Conservation (phyloP, 176 grass and related monocot genomes). For the Hsuehochloa calcarea region DNA sequence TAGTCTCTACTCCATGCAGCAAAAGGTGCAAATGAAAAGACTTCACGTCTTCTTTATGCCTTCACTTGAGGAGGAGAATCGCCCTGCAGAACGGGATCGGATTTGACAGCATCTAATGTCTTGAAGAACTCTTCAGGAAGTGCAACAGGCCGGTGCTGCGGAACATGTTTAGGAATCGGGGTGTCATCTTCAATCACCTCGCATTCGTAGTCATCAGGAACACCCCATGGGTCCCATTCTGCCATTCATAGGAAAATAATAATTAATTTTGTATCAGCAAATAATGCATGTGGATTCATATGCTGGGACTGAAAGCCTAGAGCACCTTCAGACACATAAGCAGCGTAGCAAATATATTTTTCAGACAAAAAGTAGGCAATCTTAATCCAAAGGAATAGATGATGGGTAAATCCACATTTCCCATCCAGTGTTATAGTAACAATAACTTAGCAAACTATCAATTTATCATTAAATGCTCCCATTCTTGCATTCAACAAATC, state of each 20-base stretch:
- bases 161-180: conserved; percentile 91
- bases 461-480: not conserved
- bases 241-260: conserved; percentile 31
- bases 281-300: not conserved
- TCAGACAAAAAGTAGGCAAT: not conserved
- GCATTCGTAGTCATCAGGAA: conserved; percentile 90
- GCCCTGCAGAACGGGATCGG: conserved; percentile 53
- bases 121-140: conserved; percentile 95
- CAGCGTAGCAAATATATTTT: not conserved
- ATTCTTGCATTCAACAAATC: not conserved
- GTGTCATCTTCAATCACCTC: conserved; percentile 91
- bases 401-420: not conserved
- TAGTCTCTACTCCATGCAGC: conserved; percentile 28
- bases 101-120: conserved; percentile 59
- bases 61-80: conserved; percentile 65
- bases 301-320: not conserved
- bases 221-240: conserved; percentile 99
- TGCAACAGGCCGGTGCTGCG: conserved; percentile 64
- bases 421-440: not conserved
- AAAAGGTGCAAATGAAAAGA: conserved; percentile 34
- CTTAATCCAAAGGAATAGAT: not conserved
- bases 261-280: not conserved
- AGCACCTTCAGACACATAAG: not conserved
- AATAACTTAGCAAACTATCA: not conserved
- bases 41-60: conserved; percentile 38